Evolutionary conservation across 1,284 basidiomycete genomes (phyloP), one percentile per base, ranked within the genome.

Genomic region (Fistulinella staudtii): DNA sequence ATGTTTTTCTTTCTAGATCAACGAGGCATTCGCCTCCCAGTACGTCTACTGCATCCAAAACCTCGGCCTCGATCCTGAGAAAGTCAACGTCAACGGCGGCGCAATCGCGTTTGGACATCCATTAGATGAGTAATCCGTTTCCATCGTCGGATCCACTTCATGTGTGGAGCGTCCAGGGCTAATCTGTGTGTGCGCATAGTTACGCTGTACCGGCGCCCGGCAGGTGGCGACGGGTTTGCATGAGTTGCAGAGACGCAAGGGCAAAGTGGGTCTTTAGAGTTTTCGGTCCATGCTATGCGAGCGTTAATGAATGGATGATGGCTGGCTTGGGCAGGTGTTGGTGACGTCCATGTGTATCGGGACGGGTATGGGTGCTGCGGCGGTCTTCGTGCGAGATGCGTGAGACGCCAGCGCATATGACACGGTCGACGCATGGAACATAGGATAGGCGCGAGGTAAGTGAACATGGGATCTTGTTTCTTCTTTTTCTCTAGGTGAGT

Each of bases 21-120:
- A 97, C 67, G 93, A 96, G 65, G 91, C 91, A 1, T 93, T 93
- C 55, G 89, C 91, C 8, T 92, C 89, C 0, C 89, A 92, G 72
- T 89, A 81, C 43, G 80, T 93, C 17, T 93, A 95, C 68, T 83
- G 80, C 41, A 71, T 92, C 36, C 80, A 85, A 52, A 72, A 82
- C 57, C 76, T 96, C 25, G 76, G 75, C 23, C 70, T 96, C n/a
- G 74, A 80, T 53, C 68, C 71, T 23, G 75, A 77, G 40, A 82
- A 88, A 71, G 85, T 93, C 37, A 93, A 95, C 59, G 87, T 92
- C 11, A 88, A 91, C 53, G 93, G 93, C 23, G 92, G 93, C 1
- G 92, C 90, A 0, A 93, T 93, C 53, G 91, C 90, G 10, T 74
- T 93, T 11, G 92, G 89, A 2, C 87, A 90, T 65, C 88, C 89